These are phyloP conservation scores for Candida boidinii DNA, from an alignment of 805 yeast genomes.

Conservation along the genomic window DNA sequence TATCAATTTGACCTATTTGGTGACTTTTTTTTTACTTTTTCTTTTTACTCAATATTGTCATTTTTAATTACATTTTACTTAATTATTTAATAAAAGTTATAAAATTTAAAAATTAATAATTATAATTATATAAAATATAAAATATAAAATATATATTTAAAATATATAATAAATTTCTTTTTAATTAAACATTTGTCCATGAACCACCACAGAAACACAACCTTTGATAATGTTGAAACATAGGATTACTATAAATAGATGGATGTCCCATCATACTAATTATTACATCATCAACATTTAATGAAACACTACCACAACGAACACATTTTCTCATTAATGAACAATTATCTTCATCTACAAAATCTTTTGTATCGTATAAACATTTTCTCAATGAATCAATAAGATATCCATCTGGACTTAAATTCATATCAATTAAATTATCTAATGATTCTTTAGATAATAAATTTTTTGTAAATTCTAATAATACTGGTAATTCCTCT, in stretches of 20 bases:
- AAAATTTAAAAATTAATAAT: too few species aligned
- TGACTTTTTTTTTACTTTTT: too few species aligned
- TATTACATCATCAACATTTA: slow-evolving; percentile 31
- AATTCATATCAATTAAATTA: slow-evolving; percentile 12
- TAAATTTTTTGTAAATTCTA: not conserved
- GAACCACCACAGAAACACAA: slow-evolving; percentile 74
- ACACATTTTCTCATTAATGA: slow-evolving; percentile 22
- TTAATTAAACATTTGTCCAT: slow-evolving; percentile 42
- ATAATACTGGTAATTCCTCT: not conserved
- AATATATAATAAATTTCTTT: too few species aligned
- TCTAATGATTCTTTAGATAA: slow-evolving; percentile 7
- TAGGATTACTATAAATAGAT: slow-evolving; percentile 20
- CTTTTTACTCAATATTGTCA: too few species aligned
- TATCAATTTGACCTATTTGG: too few species aligned
- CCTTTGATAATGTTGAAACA: slow-evolving; percentile 38
- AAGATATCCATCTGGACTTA: slow-evolving; percentile 19
- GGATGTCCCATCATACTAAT: slow-evolving; percentile 22
- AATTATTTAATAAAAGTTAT: too few species aligned
- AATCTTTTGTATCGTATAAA: slow-evolving; percentile 19
- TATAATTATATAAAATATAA: too few species aligned
- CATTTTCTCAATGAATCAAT: slow-evolving; percentile 25
- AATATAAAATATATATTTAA: too few species aligned
- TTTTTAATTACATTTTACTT: too few species aligned
- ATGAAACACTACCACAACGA: slow-evolving; percentile 25
- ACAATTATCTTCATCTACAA: slow-evolving; percentile 8